A percentile compares a stretch with the other conserved stretches of the same genome.
Evolutionary conservation across 257 asterid genomes (phyloP).

Genomic region (Nicotiana undulata): DNA sequence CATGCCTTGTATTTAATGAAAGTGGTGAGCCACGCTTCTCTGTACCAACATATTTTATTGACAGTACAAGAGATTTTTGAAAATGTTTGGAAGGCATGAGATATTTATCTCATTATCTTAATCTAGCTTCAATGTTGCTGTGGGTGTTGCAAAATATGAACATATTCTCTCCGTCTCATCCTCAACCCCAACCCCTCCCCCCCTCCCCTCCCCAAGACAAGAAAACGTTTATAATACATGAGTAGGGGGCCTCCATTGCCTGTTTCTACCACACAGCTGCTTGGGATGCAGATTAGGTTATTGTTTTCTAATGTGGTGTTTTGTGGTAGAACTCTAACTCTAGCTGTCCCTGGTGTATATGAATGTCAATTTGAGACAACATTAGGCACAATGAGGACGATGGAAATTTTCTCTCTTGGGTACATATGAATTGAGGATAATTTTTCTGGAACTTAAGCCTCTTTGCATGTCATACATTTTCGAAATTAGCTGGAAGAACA

Average conservation of each 20-base stretch:
- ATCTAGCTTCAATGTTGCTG: not conserved
- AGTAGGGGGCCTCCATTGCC: not conserved
- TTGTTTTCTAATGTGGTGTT: not conserved
- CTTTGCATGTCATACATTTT: not conserved
- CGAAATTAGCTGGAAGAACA: not conserved
- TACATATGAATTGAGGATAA: not conserved
- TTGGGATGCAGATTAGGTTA: not conserved
- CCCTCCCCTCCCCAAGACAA: not conserved
- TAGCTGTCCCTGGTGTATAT: not conserved
- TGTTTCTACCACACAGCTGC: not conserved
- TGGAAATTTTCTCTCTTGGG: not conserved
- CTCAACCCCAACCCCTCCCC: not conserved
- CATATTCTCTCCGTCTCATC: not conserved
- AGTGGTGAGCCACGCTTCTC: constrained; percentile 46
- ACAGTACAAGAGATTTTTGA: not conserved
- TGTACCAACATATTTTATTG: not conserved
- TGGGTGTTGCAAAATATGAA: not conserved
- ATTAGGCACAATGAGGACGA: not conserved
- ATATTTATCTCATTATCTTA: not conserved
- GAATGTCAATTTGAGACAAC: not conserved
- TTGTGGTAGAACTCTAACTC: not conserved
- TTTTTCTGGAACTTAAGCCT: not conserved
- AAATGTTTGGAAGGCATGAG: not conserved
- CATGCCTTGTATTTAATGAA: constrained; percentile 67
- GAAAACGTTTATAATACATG: no score